Percentiles rank a stretch among this genome's conserved stretches.
phyloP scores from a whole-genome alignment of 805 yeast species.

The Ogataea minuta region DNA sequence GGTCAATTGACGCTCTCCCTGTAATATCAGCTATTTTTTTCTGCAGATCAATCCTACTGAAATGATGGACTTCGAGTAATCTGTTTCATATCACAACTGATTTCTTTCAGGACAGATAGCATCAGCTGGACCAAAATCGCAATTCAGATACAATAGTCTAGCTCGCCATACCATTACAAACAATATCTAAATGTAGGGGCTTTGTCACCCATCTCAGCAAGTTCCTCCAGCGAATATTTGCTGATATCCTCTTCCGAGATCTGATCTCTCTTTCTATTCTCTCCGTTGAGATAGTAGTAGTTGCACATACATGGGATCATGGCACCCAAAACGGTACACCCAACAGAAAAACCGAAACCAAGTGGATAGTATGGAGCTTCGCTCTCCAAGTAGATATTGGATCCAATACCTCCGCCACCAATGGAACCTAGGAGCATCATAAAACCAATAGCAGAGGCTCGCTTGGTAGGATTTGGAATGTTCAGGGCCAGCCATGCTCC shows the following conservation, averaged over 20 bases:
- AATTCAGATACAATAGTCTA: too few species aligned
- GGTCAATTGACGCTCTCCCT: too few species aligned
- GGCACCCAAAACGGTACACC: slow-evolving; percentile 20
- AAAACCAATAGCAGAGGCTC: slow-evolving; percentile 43
- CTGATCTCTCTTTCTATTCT: slow-evolving; percentile 10
- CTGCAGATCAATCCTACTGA: too few species aligned
- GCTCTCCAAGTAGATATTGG: slow-evolving; percentile 16
- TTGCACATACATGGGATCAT: slow-evolving; percentile 21
- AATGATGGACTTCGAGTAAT: too few species aligned
- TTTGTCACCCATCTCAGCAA: slow-evolving; percentile 41
- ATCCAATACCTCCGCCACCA: slow-evolving; percentile 22
- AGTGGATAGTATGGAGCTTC: slow-evolving; percentile 22
- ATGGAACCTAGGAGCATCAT: slow-evolving; percentile 41
- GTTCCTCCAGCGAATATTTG: slow-evolving; percentile 29
- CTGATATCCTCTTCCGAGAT: slow-evolving; percentile 19
- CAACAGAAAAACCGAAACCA: slow-evolving; percentile 21
- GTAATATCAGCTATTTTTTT: too few species aligned
- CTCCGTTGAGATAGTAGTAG: slow-evolving; percentile 13
- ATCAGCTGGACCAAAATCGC: too few species aligned
- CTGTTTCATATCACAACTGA: too few species aligned
- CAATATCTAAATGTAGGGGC: slow-evolving; percentile 39
- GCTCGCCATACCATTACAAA: slow-evolving; percentile 2
- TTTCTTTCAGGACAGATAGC: too few species aligned
- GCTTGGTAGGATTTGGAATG: slow-evolving; percentile 36
- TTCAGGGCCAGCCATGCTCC: slow-evolving; percentile 22